A percentile compares a stretch with the other conserved stretches of the same genome.
Conservation (phyloP, 1,139 yeast species). For the Saccharomycopsis hybrid region DNA sequence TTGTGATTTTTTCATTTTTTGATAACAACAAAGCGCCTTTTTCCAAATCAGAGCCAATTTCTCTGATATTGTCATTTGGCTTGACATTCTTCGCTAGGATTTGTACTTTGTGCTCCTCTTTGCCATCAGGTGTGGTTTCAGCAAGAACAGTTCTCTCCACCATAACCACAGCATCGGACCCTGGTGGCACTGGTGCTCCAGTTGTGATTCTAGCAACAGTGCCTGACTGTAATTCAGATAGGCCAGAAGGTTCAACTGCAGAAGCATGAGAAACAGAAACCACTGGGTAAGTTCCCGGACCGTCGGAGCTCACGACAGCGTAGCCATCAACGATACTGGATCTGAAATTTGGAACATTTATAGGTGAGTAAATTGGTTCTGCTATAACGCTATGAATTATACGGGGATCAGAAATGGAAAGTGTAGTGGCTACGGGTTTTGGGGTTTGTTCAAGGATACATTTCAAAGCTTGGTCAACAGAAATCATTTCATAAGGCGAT, state of each 20-base stretch:
- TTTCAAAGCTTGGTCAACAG: slow-evolving; percentile 35
- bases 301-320: slow-evolving; percentile 38
- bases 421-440: slow-evolving; percentile 23
- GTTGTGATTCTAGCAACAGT: slow-evolving; percentile 41
- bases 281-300: slow-evolving; percentile 38
- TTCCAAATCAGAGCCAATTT: slow-evolving; percentile 38
- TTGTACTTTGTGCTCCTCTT: slow-evolving; percentile 34
- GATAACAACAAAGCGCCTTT: slow-evolving; percentile 32
- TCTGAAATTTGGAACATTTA: slow-evolving; percentile 39
- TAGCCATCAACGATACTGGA: slow-evolving; percentile 51
- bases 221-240: slow-evolving; percentile 28
- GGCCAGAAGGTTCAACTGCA: neutral
- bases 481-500: slow-evolving; percentile 42
- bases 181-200: slow-evolving; percentile 47
- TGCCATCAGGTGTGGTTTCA: slow-evolving; percentile 29
- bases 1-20: slow-evolving; percentile 32
- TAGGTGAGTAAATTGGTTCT: slow-evolving; percentile 33
- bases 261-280: slow-evolving; percentile 37
- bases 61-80: slow-evolving; percentile 39
- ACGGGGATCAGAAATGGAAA: slow-evolving; percentile 26
- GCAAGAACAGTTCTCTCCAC: slow-evolving; percentile 42
- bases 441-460: slow-evolving; percentile 28
- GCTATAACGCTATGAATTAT: slow-evolving; percentile 34
- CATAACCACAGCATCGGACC: slow-evolving; percentile 45
- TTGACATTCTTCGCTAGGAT: slow-evolving; percentile 32